These are phyloP conservation scores for Arthromyces matolae DNA, from an alignment of 768 basidiomycete genomes.

Conservation along the genomic window DNA sequence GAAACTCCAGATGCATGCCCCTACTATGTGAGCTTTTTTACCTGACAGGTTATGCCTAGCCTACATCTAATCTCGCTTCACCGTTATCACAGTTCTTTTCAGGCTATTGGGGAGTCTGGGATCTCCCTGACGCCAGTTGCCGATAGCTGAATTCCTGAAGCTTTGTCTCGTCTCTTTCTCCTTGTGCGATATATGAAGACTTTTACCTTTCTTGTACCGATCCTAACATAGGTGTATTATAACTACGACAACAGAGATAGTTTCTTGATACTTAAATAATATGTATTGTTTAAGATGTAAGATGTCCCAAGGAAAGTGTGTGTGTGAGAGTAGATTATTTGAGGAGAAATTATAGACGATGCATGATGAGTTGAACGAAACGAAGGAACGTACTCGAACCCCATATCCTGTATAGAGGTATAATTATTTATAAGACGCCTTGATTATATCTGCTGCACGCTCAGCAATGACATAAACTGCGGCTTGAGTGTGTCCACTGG, in stretches of 20 bases:
- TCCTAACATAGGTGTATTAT: too few relatives aligned
- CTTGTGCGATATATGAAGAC: not conserved
- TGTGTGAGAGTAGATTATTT: not conserved
- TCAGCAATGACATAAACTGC: constrained; percentile 34
- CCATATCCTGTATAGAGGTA: not conserved
- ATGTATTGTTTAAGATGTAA: too few relatives aligned
- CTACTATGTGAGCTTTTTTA: constrained; percentile 5
- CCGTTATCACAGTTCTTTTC: not conserved
- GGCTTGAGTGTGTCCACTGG: constrained; percentile 32
- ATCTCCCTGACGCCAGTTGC: constrained; percentile 10
- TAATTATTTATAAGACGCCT: constrained; percentile 8
- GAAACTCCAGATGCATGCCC: constrained; percentile 11
- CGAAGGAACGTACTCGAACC: not conserved
- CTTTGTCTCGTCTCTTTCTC: not conserved
- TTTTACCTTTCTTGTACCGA: not conserved
- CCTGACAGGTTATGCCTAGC: not conserved
- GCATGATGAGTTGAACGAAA: too few relatives aligned
- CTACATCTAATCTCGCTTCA: not conserved
- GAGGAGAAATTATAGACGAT: not conserved
- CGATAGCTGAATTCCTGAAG: not conserved
- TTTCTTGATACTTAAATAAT: too few relatives aligned
- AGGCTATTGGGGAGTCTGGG: constrained; percentile 15
- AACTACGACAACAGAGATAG: too few relatives aligned
- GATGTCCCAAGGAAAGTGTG: too few relatives aligned
- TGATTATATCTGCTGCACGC: constrained; percentile 32